Percentiles rank a stretch among this genome's conserved stretches.
Evolutionary conservation across 768 basidiomycete genomes (phyloP).

Genomic region (Russula vinacea): DNA sequence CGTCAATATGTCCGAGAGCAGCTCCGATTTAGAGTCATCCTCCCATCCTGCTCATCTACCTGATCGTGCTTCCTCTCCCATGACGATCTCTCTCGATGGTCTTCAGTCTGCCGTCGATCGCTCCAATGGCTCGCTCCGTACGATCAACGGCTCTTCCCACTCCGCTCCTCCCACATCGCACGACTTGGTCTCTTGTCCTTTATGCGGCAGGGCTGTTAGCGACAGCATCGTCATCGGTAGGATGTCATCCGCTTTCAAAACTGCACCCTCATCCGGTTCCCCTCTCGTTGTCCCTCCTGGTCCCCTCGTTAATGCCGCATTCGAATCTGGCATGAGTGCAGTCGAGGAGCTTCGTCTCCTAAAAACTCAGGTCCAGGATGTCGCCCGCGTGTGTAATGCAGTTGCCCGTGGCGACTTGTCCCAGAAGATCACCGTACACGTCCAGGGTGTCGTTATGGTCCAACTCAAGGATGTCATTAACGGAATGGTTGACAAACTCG

Average conservation of each 20-base stretch:
- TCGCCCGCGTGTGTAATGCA: conserved; percentile 51
- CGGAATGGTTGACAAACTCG: conserved; percentile 56
- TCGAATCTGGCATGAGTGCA: conserved; percentile 56
- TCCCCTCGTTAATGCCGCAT: conserved; percentile 49
- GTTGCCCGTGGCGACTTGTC: conserved; percentile 49
- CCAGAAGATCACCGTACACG: conserved; percentile 50
- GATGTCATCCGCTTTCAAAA: conserved; percentile 13
- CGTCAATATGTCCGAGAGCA: conserved; percentile 22
- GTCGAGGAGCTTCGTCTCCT: conserved; percentile 70
- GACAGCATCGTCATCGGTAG: conserved; percentile 16
- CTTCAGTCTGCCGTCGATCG: conserved; percentile 14
- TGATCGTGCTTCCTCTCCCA: conserved; percentile 26
- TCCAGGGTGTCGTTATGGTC: conserved; percentile 50
- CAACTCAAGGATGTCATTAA: conserved; percentile 51
- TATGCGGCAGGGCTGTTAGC: conserved; percentile 25
- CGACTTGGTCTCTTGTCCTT: conserved; percentile 25
- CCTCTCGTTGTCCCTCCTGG: conserved; percentile 42
- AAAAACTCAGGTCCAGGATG: conserved; percentile 73
- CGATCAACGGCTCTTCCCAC: conserved; percentile 8
- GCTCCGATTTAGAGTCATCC: conserved; percentile 14
- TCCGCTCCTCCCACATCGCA: conserved; percentile 30
- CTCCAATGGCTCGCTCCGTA: conserved; percentile 12
- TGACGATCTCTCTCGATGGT: conserved; percentile 29
- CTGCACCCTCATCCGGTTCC: conserved; percentile 10
- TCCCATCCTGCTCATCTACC: conserved; percentile 7